Conservation (phyloP, 371 early-diverging fungal genomes). For the Mucor plumbeus region DNA sequence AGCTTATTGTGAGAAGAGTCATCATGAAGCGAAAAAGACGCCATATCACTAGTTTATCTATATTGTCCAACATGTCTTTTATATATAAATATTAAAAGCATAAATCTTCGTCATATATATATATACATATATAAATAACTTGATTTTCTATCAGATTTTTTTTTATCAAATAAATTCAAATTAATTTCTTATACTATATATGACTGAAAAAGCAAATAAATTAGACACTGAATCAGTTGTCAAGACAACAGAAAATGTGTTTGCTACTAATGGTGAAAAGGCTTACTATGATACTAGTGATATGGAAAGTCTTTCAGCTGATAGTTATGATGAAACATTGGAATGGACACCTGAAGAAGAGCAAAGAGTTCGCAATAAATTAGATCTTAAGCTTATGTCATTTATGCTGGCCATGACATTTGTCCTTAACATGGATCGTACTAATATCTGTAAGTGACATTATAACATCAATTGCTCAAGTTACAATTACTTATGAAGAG, state of each 20-base stretch:
- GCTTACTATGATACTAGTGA: background rate
- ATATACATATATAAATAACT: background rate
- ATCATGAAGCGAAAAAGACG: constrained; percentile 3
- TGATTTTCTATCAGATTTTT: background rate
- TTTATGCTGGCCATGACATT: constrained; percentile 48
- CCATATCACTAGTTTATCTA: background rate
- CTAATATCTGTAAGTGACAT: constrained; percentile 48
- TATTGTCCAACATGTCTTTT: background rate
- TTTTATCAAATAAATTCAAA: background rate
- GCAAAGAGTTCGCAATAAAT: constrained; percentile 23
- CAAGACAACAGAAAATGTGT: background rate
- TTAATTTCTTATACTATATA: background rate
- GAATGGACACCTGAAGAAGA: constrained; percentile 54
- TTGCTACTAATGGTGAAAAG: background rate
- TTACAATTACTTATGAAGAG: no score
- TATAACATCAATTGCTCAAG: background rate
- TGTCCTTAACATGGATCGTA: constrained; percentile 54
- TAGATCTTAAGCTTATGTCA: constrained; percentile 40
- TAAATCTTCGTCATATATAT: background rate
- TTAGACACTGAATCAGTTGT: background rate
- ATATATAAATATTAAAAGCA: background rate
- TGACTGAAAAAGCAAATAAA: background rate
- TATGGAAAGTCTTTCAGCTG: constrained; percentile 12
- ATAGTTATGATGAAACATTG: constrained; percentile 25
- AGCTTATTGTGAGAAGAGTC: background rate